Evolutionary conservation across 2,329 filamentous ascomycete genomes (phyloP), one percentile per base, ranked within the genome.

Genomic region (Thermoascus crustaceus): DNA sequence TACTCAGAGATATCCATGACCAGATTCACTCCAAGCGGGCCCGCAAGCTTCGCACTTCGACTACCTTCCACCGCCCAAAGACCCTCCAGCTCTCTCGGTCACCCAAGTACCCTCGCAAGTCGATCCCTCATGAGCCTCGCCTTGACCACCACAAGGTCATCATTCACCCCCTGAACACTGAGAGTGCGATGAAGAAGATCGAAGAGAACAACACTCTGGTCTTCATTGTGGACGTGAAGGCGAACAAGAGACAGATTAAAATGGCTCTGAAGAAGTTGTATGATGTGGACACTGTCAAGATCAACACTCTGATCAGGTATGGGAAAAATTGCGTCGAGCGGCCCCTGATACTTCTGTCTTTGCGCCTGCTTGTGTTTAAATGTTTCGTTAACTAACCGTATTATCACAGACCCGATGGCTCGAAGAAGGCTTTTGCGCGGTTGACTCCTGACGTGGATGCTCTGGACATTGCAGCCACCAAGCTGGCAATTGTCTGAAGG

Each of bases 161-260:
- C 68, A 76, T 96, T 64, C 86, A 95, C 80, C 91, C 91, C 53
- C 79, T 98, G 64, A 98, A 98, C 82, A 98, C 91, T 44, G 91
- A 98, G 83, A 91, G 83, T 63, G 91, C 93, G 62, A 96, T 98
- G 89, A 98, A 98, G 86, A 95, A 95, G 84, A 95, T 98, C 58
- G 91, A 98, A 78, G 91, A 98, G 83, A 88, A 98, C 81, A 98
- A 98, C 80, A 98, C 91, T 54, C 80, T 98, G 35, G 86, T 94
- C 65, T 95, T 95, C 78, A 94, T 94, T 57, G 86, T 93, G 63
- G 84, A 95, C 56, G 73, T 89, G 69, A 93, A 93, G 82, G 81
- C 89, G 69, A 98, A 98, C 82, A 98, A 98, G 85, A 81, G 87
- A 66, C 91, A 98, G 76, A 98, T 98, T 75, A 95, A 95, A 80